Base-by-base conservation (phyloP, 2,329 filamentous ascomycete genomes). In the Huntiella decipiens region DNA sequence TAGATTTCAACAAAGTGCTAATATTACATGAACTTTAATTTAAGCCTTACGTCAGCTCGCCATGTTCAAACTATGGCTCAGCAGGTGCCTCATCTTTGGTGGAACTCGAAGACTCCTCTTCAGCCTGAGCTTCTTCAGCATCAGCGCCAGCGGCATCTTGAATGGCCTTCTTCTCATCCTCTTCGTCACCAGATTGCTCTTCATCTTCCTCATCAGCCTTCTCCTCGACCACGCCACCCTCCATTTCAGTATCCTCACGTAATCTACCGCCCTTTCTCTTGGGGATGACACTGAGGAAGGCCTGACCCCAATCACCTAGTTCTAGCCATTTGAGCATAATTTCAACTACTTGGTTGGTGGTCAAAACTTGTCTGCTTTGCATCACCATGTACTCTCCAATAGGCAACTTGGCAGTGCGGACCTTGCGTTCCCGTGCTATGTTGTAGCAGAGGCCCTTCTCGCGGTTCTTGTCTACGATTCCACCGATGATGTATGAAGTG, bases 301-400 rank as follows among this genome's bases (percentile, higher is more conserved):
- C 87, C 56, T 82, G 68, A 1, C 80, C 87, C 91, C 91, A 98
- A 59, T 96, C 82, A 2, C 82, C 83, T 42, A 74, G 75, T 61
- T 95, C 85, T 46, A 98, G 62, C 86, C 87, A 98, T 53, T 77
- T 78, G 39, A 94, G 64, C 84, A 98, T 94, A 51, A 98, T 96
- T 62, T 96, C 88, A 40, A 91, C 74, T 1, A 98, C 91, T 57
- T 98, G 91, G 57, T 96, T 98, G 5, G 88, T 95, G 3, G 88
- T 79, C 48, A 98, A 65, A 4, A 98, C 83, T 54, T 80, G 76
- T 31, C 91, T 75, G 54, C 81, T 87, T 47, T 79, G 73, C 82
- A 98, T 92, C 52, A 85, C 73, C 68, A 98, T 79, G 60, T 84
- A 96, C 51, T 96, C 79, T n/a, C 86, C 85, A 55, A 98, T 96